Conservation (phyloP, 352 stramenopile genomes). For the Phytopythium montanum region DNA sequence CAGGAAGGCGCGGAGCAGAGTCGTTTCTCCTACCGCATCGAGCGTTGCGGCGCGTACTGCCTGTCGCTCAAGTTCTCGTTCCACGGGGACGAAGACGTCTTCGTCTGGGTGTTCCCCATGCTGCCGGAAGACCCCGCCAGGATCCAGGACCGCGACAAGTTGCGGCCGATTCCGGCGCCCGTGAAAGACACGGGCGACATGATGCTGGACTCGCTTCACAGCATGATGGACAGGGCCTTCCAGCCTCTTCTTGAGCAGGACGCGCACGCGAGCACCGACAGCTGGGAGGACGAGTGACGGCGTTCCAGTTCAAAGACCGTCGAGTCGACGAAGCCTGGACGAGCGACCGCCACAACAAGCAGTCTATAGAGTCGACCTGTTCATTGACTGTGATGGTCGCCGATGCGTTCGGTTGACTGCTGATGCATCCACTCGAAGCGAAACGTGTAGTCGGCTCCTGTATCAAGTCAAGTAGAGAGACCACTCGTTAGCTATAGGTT, state of each 20-base stretch:
- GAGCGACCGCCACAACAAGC: too few species aligned
- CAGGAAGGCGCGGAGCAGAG: neutral
- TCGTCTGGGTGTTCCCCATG: neutral
- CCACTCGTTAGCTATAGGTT: too few species aligned
- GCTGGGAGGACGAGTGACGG: too few species aligned
- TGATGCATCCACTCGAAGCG: too few species aligned
- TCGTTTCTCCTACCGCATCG: neutral
- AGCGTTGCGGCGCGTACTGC: neutral
- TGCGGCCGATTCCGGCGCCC: neutral
- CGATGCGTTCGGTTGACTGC: too few species aligned
- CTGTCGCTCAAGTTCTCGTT: neutral
- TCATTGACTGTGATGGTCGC: too few species aligned
- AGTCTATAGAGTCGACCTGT: too few species aligned
- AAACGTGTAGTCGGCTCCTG: too few species aligned
- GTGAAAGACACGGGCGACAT: neutral
- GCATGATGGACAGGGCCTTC: neutral
- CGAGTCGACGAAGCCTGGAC: too few species aligned
- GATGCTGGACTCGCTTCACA: neutral
- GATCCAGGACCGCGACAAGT: neutral
- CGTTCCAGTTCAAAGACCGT: too few species aligned
- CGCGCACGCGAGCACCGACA: too few species aligned
- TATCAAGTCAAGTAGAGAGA: too few species aligned
- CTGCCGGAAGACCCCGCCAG: neutral
- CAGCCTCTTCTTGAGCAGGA: neutral
- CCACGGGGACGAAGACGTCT: neutral